Conservation (phyloP, 116 monocot genomes). For the Papilionanthe hybrid region DNA sequence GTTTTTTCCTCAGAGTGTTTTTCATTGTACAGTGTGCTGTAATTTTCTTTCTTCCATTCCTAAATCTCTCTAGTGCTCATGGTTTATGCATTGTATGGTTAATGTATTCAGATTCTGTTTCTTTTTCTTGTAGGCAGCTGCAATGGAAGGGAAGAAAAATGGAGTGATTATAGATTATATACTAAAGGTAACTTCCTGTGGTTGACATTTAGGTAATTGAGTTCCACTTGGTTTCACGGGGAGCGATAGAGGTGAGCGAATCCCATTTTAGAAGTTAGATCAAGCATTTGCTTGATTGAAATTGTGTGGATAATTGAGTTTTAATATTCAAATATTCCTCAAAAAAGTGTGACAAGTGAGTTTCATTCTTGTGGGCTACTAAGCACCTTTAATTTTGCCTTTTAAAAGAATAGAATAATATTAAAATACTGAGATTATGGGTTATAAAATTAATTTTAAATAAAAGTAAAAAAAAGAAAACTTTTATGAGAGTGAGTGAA, state of each 20-base stretch:
- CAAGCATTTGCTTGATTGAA: not conserved
- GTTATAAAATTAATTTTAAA: not conserved
- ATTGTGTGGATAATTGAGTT: not conserved
- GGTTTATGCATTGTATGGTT: no score
- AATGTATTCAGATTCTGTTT: no score
- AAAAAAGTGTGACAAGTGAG: not conserved
- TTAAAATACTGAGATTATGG: not conserved
- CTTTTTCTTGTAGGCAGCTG: constrained; percentile 32
- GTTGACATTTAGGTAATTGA: no score
- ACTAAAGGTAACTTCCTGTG: constrained; percentile 46
- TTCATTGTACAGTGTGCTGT: no score
- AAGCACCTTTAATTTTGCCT: not conserved
- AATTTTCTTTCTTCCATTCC: no score
- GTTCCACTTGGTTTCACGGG: no score
- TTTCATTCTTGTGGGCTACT: not conserved
- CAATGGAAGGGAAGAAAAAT: constrained; percentile 39
- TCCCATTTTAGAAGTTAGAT: not conserved
- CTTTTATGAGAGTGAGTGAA: not conserved
- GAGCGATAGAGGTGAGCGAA: no score
- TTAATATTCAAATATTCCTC: not conserved
- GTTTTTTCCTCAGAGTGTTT: no score
- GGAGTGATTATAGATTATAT: constrained; percentile 68
- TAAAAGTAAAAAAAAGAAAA: not conserved
- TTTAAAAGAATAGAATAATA: not conserved
- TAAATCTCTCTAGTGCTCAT: no score